phyloP scores from a whole-genome alignment of 2,329 filamentous ascomycete genomes.

The Coleophoma crateriformis region DNA sequence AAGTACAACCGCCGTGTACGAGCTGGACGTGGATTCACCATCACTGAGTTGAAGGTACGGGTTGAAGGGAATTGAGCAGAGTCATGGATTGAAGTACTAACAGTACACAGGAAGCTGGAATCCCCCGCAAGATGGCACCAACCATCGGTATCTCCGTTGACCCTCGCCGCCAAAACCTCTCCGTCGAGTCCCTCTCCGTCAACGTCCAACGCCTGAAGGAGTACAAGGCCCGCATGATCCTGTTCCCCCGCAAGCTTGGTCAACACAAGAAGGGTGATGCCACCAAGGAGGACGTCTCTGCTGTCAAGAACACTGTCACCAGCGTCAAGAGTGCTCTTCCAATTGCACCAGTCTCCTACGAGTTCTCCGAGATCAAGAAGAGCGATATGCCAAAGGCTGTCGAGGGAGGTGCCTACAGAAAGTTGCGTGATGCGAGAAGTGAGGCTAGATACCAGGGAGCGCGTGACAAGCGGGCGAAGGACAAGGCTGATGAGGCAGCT shows the following conservation, averaged over 20 bases:
- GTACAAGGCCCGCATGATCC: constrained; percentile 92
- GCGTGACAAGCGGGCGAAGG: constrained; percentile 89
- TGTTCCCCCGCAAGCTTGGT: constrained; percentile 94
- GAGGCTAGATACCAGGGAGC: constrained; percentile 76
- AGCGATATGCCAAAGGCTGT: constrained; percentile 67
- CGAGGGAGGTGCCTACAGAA: constrained; percentile 82
- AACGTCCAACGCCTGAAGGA: constrained; percentile 98
- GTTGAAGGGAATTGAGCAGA: constrained; percentile 10
- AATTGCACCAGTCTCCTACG: constrained; percentile 61
- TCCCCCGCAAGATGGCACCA: constrained; percentile 87
- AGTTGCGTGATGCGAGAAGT: constrained; percentile 77
- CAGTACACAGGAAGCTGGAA: constrained; percentile 73
- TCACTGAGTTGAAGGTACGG: constrained; percentile 93
- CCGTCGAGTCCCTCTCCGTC: constrained; percentile 86
- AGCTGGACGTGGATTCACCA: constrained; percentile 94
- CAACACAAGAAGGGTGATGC: constrained; percentile 91
- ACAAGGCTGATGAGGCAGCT: constrained; percentile 76
- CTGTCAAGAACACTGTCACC: constrained; percentile 55
- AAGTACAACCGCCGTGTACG: constrained; percentile 99
- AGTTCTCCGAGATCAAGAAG: constrained; percentile 73
- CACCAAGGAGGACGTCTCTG: constrained; percentile 70
- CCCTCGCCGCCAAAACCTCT: constrained; percentile 93
- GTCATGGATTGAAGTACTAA: constrained; percentile 12
- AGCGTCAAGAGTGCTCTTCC: constrained; percentile 59
- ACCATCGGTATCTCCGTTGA: constrained; percentile 98